Percentiles rank a stretch among this genome's conserved stretches.
phyloP scores from a whole-genome alignment of 2,329 filamentous ascomycete genomes.

The Botrytis fragariae region DNA sequence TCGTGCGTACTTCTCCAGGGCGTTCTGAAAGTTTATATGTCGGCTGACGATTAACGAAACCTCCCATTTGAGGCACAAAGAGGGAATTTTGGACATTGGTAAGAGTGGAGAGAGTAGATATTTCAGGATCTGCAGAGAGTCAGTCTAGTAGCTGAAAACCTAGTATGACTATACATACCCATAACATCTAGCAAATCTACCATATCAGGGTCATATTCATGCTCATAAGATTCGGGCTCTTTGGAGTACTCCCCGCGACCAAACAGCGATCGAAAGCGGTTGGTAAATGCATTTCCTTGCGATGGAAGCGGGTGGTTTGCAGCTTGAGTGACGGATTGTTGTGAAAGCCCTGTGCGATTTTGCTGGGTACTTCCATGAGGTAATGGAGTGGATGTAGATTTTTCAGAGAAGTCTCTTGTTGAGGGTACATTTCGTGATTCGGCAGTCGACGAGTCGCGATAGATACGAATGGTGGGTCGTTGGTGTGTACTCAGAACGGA shows the following conservation, averaged over 20 bases:
- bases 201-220: slow-evolving; percentile 58
- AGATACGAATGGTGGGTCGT: slow-evolving; percentile 32
- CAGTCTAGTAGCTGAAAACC: slow-evolving; percentile 22
- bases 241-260: slow-evolving; percentile 14
- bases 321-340: background rate
- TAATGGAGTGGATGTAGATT: background rate
- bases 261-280: slow-evolving; percentile 28
- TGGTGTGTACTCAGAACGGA: slow-evolving; percentile 27
- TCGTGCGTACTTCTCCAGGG: slow-evolving; percentile 25
- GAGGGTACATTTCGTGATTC: slow-evolving; percentile 9
- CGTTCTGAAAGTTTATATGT: slow-evolving; percentile 28
- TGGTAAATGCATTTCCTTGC: slow-evolving; percentile 21
- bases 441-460: slow-evolving; percentile 24
- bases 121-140: slow-evolving; percentile 66
- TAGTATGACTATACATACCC: slow-evolving; percentile 45
- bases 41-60: slow-evolving; percentile 65
- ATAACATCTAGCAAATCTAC: slow-evolving; percentile 69
- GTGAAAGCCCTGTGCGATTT: background rate
- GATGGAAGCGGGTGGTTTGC: slow-evolving; percentile 8
- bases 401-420: slow-evolving; percentile 17
- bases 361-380: background rate
- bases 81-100: slow-evolving; percentile 89
- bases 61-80: slow-evolving; percentile 75
- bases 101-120: slow-evolving; percentile 76
- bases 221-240: slow-evolving; percentile 21